Evolutionary conservation across 2,329 filamentous ascomycete species (phyloP).

Genomic region (Monilinia aucupariae): DNA sequence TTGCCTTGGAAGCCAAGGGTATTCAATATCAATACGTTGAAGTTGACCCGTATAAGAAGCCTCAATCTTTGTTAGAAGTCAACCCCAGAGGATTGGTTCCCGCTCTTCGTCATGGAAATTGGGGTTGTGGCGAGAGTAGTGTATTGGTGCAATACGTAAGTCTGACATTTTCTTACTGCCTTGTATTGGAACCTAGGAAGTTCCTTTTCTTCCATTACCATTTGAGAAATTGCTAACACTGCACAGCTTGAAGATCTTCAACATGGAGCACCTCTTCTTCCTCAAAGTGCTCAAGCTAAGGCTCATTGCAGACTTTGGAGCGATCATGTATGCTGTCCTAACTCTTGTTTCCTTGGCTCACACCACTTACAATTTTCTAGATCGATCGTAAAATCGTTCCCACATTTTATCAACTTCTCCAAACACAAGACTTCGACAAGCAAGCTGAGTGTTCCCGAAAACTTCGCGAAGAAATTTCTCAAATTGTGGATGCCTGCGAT

Average conservation of each 20-base stretch:
- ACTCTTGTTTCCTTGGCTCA: background rate
- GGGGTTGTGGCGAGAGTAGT: constrained; percentile 75
- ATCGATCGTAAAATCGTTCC: constrained; percentile 74
- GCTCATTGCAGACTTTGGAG: constrained; percentile 76
- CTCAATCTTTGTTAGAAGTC: constrained; percentile 63
- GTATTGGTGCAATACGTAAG: constrained; percentile 80
- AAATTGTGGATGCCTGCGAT: constrained; percentile 36
- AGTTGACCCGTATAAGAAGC: constrained; percentile 73
- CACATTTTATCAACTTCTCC: constrained; percentile 67
- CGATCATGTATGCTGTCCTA: constrained; percentile 57
- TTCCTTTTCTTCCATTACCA: background rate
- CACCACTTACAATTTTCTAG: constrained; percentile 37
- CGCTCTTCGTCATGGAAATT: constrained; percentile 70
- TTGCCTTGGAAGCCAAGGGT: constrained; percentile 74
- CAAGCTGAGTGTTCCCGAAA: constrained; percentile 55
- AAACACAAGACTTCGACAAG: constrained; percentile 53
- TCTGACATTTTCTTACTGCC: constrained; percentile 12
- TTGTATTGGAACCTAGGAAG: background rate
- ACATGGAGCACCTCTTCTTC: constrained; percentile 55
- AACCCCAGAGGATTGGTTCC: constrained; percentile 74
- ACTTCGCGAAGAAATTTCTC: constrained; percentile 59
- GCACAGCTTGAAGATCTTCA: constrained; percentile 67
- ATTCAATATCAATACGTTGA: constrained; percentile 82
- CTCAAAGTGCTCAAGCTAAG: constrained; percentile 57
- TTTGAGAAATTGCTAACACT: constrained; percentile 1